phyloP scores from a whole-genome alignment of 495 filamentous ascomycete species.

The Halenospora varia region DNA sequence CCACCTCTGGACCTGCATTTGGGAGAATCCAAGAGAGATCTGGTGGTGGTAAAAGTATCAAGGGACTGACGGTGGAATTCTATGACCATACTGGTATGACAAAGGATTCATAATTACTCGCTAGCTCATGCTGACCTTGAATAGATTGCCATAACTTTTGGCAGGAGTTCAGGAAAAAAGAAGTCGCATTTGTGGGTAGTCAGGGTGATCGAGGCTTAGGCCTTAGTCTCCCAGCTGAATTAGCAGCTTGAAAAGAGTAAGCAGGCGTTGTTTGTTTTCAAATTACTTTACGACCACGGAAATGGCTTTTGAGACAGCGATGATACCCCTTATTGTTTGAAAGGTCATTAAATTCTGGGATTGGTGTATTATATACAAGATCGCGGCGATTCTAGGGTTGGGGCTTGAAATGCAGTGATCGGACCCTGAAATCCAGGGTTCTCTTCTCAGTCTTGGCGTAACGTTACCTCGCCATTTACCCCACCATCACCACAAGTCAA shows the following conservation, averaged over 20 bases:
- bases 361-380: too few relatives aligned
- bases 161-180: slow-evolving; percentile 8
- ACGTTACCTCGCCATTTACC: too few relatives aligned
- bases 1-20: slow-evolving; percentile 3
- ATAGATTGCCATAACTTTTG: slow-evolving; percentile 13
- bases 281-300: too few relatives aligned
- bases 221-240: background rate
- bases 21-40: background rate
- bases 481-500: too few relatives aligned
- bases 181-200: background rate
- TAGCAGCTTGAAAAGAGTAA: background rate
- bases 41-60: background rate
- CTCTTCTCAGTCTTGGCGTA: too few relatives aligned
- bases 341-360: too few relatives aligned
- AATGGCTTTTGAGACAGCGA: too few relatives aligned
- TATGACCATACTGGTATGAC: slow-evolving; percentile 9
- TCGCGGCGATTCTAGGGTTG: too few relatives aligned
- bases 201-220: background rate
- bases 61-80: slow-evolving; percentile 11
- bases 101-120: background rate
- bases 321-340: too few relatives aligned
- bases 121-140: background rate
- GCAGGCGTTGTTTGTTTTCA: too few relatives aligned
- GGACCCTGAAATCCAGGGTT: too few relatives aligned
- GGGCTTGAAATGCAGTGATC: too few relatives aligned